phyloP scores from a whole-genome alignment of 2,329 filamentous ascomycete species.

The Knufia fluminis region DNA sequence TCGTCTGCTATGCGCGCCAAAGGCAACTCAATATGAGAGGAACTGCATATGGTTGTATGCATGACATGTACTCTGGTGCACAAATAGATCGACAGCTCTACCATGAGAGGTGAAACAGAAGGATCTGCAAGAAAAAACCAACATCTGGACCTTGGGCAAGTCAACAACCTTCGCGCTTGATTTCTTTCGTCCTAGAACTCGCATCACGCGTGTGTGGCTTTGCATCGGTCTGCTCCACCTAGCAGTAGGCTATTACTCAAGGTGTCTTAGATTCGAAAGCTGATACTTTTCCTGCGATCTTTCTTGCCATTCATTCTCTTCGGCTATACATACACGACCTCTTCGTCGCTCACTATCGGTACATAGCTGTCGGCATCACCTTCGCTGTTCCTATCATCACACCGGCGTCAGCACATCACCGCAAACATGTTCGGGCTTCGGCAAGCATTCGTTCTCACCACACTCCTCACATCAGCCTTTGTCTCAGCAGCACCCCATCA shows the following conservation, averaged over 20 bases:
- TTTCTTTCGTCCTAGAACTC: background rate
- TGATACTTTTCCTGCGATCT: background rate
- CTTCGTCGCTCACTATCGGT: slow-evolving; percentile 6
- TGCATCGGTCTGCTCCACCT: slow-evolving; percentile 1
- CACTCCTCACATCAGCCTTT: slow-evolving; percentile 16
- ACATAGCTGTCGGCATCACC: background rate
- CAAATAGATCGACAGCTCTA: background rate
- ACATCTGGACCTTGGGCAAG: background rate
- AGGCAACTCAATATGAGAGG: no score
- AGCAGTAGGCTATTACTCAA: background rate
- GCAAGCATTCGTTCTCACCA: slow-evolving; percentile 18
- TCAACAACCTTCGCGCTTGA: slow-evolving; percentile 1
- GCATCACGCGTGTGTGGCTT: slow-evolving; percentile 6
- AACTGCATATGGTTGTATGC: no score
- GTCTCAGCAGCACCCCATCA: slow-evolving; percentile 13
- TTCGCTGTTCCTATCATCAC: slow-evolving; percentile 2
- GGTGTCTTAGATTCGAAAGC: slow-evolving; percentile 6
- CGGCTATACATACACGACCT: background rate
- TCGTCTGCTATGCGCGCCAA: no score
- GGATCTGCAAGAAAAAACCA: background rate
- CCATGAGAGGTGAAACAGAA: slow-evolving; percentile 5
- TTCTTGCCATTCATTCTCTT: slow-evolving; percentile 1
- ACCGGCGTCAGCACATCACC: slow-evolving; percentile 1
- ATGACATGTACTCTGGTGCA: no score
- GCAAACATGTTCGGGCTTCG: slow-evolving; percentile 18